These are phyloP conservation scores for Skeletonema grethae DNA, from an alignment of 108 stramenopile genomes.

Conservation along the genomic window DNA sequence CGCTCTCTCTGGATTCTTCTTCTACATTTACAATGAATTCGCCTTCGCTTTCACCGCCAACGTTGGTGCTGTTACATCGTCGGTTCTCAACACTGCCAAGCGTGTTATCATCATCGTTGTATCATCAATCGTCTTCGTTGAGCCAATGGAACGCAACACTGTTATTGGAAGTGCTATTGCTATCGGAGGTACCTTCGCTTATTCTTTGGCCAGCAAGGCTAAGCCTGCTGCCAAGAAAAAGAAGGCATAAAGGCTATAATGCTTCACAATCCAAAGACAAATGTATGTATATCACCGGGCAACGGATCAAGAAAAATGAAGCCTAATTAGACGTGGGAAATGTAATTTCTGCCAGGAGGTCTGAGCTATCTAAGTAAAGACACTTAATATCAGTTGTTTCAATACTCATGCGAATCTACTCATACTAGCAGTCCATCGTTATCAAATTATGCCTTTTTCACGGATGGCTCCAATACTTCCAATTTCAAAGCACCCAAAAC, in stretches of 20 bases:
- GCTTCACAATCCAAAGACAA: not conserved
- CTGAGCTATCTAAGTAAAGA: not conserved
- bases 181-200: constrained; percentile 81
- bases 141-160: constrained; percentile 88
- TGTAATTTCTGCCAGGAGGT: not conserved
- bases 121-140: constrained; percentile 77
- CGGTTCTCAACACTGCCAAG: constrained; percentile 90
- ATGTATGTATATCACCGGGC: not conserved
- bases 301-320: not conserved
- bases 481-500: constrained; percentile 63
- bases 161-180: constrained; percentile 86
- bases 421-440: too few relatives aligned
- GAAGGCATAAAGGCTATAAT: constrained; percentile 37
- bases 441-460: constrained; percentile 23
- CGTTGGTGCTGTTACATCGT: constrained; percentile 86
- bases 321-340: not conserved
- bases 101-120: constrained; percentile 91
- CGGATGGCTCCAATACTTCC: constrained; percentile 62
- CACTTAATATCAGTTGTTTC: not conserved
- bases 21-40: constrained; percentile 96
- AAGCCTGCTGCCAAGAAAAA: constrained; percentile 61
- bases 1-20: constrained; percentile 87
- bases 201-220: constrained; percentile 66
- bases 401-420: not conserved
- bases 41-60: constrained; percentile 90